Percentiles rank a stretch among this genome's conserved stretches.
phyloP scores from a whole-genome alignment of 495 filamentous ascomycete genomes.

The Neurospora sp. region DNA sequence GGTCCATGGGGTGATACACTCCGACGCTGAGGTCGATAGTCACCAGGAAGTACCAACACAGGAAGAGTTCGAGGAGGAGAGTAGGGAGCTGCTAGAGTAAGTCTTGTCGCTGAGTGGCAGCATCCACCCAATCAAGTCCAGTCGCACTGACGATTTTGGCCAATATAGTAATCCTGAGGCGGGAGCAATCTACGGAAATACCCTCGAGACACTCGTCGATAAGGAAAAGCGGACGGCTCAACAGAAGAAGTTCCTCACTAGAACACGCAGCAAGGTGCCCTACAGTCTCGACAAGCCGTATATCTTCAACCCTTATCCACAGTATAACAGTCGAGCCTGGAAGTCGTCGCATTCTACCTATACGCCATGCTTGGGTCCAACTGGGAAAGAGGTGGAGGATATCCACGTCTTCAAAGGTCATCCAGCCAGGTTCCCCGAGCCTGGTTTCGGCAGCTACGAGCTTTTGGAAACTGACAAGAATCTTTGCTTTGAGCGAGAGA shows the following conservation, averaged over 20 bases:
- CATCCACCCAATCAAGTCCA: not conserved
- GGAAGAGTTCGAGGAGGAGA: conserved; percentile 31
- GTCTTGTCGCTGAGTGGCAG: not conserved
- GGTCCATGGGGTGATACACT: not conserved
- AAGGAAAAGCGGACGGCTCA: conserved; percentile 15
- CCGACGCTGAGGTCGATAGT: not conserved
- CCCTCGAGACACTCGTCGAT: conserved; percentile 29
- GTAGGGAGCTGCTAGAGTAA: conserved; percentile 28
- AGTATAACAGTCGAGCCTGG: conserved; percentile 32
- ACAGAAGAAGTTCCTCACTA: conserved; percentile 18
- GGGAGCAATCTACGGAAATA: conserved; percentile 37
- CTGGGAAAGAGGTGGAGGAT: conserved; percentile 21
- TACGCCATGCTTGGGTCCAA: conserved; percentile 29
- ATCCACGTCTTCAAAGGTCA: conserved; percentile 47
- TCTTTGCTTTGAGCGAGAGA: conserved; percentile 87
- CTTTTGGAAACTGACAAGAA: conserved; percentile 64
- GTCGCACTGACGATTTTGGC: conserved; percentile 1
- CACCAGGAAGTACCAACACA: conserved; percentile 8
- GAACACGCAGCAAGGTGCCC: conserved; percentile 8
- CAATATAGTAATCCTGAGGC: conserved; percentile 19
- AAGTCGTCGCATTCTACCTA: conserved; percentile 17
- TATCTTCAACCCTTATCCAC: conserved; percentile 40
- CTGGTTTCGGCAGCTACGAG: conserved; percentile 68
- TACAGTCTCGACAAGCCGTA: conserved; percentile 25
- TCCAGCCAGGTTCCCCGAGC: conserved; percentile 60